Percentiles rank a stretch among this genome's conserved stretches.
Conservation (phyloP, 2,329 filamentous ascomycete genomes). For the Calonectria honghensis region DNA sequence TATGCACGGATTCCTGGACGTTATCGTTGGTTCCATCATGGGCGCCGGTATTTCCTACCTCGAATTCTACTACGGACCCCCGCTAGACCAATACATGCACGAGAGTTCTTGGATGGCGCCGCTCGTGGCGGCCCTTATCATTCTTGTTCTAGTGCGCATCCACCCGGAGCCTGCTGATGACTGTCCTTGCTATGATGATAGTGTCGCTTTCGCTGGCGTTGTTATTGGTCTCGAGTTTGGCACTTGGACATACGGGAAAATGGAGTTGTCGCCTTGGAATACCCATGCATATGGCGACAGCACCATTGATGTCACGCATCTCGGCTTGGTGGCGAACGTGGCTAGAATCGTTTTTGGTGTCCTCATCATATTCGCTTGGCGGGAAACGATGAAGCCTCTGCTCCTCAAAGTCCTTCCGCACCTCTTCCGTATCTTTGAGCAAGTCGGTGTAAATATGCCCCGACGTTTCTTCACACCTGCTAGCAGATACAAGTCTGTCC, state of each 20-base stretch:
- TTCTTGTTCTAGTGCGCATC: constrained; percentile 87
- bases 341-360: constrained; percentile 87
- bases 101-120: constrained; percentile 79
- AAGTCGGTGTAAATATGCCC: constrained; percentile 85
- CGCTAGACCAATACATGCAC: constrained; percentile 83
- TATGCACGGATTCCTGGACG: constrained; percentile 98
- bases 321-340: constrained; percentile 79
- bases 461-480: constrained; percentile 94
- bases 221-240: constrained; percentile 89
- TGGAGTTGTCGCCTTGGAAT: constrained; percentile 66
- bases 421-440: constrained; percentile 89
- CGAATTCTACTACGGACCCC: constrained; percentile 76
- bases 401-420: constrained; percentile 87
- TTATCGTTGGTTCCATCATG: constrained; percentile 85
- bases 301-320: constrained; percentile 78
- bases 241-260: constrained; percentile 86
- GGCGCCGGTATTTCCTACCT: constrained; percentile 79
- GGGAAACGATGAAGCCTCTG: constrained; percentile 90
- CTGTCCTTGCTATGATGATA: constrained; percentile 97
- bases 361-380: constrained; percentile 89
- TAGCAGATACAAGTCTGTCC: constrained; percentile 92
- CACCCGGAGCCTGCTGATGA: constrained; percentile 98
- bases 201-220: constrained; percentile 93
- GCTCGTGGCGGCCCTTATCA: constrained; percentile 76
- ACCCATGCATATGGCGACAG: constrained; percentile 68